A percentile compares a stretch with the other conserved stretches of the same genome.
Conservation (phyloP, 2,329 filamentous ascomycete species). For the Chlorencoelia australis region DNA sequence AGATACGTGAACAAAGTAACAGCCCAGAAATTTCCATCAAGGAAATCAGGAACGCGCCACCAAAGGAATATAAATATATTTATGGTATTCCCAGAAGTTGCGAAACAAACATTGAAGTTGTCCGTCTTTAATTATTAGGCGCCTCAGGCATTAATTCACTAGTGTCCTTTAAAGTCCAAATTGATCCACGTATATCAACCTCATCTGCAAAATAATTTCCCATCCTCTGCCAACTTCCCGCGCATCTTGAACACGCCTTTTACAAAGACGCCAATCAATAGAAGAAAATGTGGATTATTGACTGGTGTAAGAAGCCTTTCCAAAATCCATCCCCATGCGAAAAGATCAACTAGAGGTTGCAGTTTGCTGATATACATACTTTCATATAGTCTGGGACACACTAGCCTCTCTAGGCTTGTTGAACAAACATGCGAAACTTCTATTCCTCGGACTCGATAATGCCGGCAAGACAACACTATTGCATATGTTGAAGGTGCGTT, state of each 20-base stretch:
- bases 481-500: slow-evolving; percentile 84
- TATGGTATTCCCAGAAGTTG: too few relatives aligned
- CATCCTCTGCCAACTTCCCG: slow-evolving; percentile 5
- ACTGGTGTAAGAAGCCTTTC: slow-evolving; percentile 67
- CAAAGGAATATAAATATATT: too few relatives aligned
- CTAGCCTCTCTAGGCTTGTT: slow-evolving; percentile 78
- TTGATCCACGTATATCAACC: slow-evolving; percentile 7
- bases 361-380: slow-evolving; percentile 24
- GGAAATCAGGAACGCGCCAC: too few relatives aligned
- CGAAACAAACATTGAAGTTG: too few relatives aligned
- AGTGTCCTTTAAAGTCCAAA: slow-evolving; percentile 10
- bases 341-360: slow-evolving; percentile 8
- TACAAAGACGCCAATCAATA: slow-evolving; percentile 2
- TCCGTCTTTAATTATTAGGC: too few relatives aligned
- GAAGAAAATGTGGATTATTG: slow-evolving; percentile 73
- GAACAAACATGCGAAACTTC: slow-evolving; percentile 93
- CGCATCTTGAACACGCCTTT: slow-evolving; percentile 1
- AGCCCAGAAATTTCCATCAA: too few relatives aligned
- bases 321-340: slow-evolving; percentile 1
- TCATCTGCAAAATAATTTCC: slow-evolving; percentile 2
- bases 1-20: too few relatives aligned
- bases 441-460: slow-evolving; percentile 89
- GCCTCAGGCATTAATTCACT: too few relatives aligned
- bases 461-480: slow-evolving; percentile 89
- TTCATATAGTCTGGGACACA: slow-evolving; percentile 67